These are phyloP conservation scores for Colletotrichum sp. DNA, from an alignment of 2,329 filamentous ascomycete species.

Conservation along the genomic window DNA sequence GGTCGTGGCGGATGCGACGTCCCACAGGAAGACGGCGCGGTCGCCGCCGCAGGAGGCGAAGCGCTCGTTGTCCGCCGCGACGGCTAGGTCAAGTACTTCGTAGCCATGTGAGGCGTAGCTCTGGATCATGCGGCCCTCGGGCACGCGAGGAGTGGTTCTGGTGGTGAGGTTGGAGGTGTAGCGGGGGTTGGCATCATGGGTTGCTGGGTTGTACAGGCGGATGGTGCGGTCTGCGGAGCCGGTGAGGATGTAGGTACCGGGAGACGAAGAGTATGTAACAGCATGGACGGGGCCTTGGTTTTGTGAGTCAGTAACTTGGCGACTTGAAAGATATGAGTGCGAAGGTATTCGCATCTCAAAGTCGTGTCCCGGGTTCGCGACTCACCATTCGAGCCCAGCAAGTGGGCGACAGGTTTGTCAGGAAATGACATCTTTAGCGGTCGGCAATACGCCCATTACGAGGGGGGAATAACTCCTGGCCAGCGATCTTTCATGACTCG, in stretches of 20 bases:
- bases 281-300: conserved; percentile 71
- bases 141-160: conserved; percentile 38
- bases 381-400: conserved; percentile 64
- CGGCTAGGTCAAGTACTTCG: conserved; percentile 82
- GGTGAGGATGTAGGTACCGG: conserved; percentile 81
- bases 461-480: background rate
- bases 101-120: conserved; percentile 91
- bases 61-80: conserved; percentile 77
- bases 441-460: conserved; percentile 12
- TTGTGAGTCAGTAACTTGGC: background rate
- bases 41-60: conserved; percentile 92
- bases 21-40: conserved; percentile 91
- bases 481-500: background rate
- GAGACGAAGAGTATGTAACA: conserved; percentile 73
- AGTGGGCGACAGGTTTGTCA: conserved; percentile 56
- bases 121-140: conserved; percentile 74
- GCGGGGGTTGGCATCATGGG: conserved; percentile 25
- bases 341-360: background rate
- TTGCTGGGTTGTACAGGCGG: conserved; percentile 82
- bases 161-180: conserved; percentile 34
- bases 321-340: background rate
- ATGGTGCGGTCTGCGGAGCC: conserved; percentile 86
- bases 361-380: background rate
- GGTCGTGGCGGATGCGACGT: conserved; percentile 82
- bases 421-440: conserved; percentile 47